Base-by-base conservation (phyloP, 768 basidiomycete species). In the Multifurca ochricompacta region DNA sequence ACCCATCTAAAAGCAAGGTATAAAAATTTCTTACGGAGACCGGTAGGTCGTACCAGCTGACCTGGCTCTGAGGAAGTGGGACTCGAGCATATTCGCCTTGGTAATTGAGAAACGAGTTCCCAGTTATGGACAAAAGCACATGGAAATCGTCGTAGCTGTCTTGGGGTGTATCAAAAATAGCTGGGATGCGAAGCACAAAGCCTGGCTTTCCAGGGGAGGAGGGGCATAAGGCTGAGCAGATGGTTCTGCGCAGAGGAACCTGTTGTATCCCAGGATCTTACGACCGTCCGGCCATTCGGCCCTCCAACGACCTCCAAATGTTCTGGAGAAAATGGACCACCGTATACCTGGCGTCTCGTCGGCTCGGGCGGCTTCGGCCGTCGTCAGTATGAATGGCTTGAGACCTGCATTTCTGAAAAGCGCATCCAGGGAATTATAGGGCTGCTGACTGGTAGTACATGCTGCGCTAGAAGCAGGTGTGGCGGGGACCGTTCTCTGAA, bases 241-340 rank as follows among this genome's bases (percentile, higher is more conserved):
- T 3, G 2, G 0, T 3, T 11, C 13, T 2, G 27, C 23, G 27
- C 32, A 42, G 9, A 48, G n/a, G 14, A 48, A 35, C 4, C 35
- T 8, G 4, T n/a, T 16, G 31, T 48, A 42, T 0, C 14, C 6
- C 0, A 27, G 14, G 3, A 18, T 11, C 14, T 6, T 21, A 3
- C 11, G 1, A n/a, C 53, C 35, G 14, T 27, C 3, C 4, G 3
- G 23, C 53, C 47, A 47, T 18, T 54, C 53, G 3, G n/a, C 3
- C 5, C 11, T 16, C 8, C 0, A 0, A 3, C 4, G 0, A 10
- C 32, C 53, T 11, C 53, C 53, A 21, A 48, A 35, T 16, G 16
- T 5, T 2, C 3, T 30, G 13, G 0, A 0, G n/a, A 48, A 35
- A 25, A 1, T 1, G 3, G 7, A 0, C 23, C 32, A 35, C 1